Conservation (phyloP, 2,329 filamentous ascomycete species). For the Alternaria angustiovoidea region DNA sequence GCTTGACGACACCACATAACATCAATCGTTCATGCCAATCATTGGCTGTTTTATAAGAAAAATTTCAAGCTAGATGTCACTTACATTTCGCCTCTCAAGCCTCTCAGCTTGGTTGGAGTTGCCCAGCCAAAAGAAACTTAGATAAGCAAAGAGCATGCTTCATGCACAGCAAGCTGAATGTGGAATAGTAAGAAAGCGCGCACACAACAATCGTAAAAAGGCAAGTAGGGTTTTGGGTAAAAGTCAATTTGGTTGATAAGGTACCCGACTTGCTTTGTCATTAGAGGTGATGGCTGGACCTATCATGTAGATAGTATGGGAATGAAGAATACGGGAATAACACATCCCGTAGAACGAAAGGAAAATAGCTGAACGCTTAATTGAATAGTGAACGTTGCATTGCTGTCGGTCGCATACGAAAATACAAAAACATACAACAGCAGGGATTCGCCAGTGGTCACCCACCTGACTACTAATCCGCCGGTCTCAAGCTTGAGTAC, state of each 20-base stretch:
- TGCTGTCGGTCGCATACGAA: background rate
- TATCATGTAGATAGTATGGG: background rate
- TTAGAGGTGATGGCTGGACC: background rate
- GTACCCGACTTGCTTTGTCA: background rate
- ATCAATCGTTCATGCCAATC: background rate
- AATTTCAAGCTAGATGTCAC: background rate
- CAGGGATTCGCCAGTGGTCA: slow-evolving; percentile 16
- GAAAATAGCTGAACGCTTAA: background rate
- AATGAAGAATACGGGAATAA: background rate
- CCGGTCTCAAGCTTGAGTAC: slow-evolving; percentile 10
- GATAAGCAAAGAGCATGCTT: background rate
- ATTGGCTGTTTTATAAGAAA: background rate
- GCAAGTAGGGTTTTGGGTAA: background rate
- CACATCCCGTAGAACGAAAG: background rate
- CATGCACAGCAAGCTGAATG: background rate
- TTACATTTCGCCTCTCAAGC: background rate
- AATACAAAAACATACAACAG: slow-evolving; percentile 19
- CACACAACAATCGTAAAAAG: background rate
- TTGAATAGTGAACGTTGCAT: background rate
- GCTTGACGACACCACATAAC: background rate
- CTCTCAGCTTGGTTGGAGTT: background rate
- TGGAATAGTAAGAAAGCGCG: background rate
- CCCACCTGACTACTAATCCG: slow-evolving; percentile 17
- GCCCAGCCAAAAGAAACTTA: background rate
- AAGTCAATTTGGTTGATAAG: background rate